Evolutionary conservation across 176 grass and related monocot species (phyloP).

Genomic region (Cocos nucifera): DNA sequence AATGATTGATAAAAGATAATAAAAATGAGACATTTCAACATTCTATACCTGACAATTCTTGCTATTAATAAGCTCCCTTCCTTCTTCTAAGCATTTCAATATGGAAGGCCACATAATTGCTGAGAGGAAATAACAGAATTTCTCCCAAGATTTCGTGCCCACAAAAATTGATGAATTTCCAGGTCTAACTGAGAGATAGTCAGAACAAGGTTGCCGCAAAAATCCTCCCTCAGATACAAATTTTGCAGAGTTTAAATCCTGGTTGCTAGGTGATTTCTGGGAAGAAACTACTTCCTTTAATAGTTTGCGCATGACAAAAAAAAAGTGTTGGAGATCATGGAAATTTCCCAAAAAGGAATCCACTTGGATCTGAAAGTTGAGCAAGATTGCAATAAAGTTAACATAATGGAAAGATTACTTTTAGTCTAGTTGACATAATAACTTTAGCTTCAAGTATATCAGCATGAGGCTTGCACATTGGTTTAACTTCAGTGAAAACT

Average conservation of each 20-base stretch:
- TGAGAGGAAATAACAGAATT: conserved; percentile 70
- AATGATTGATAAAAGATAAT: conserved; percentile 6
- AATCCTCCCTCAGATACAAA: conserved; percentile 66
- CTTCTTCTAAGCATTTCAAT: conserved; percentile 55
- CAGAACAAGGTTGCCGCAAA: conserved; percentile 50
- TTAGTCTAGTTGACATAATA: too few species aligned
- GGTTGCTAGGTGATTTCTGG: conserved; percentile 29
- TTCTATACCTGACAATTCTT: conserved; percentile 55
- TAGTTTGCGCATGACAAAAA: conserved; percentile 72
- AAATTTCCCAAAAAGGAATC: conserved; percentile 52
- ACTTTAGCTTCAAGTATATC: too few species aligned
- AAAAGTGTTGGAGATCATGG: conserved; percentile 68
- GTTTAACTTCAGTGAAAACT: too few species aligned
- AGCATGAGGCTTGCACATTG: too few species aligned
- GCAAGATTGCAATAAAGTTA: too few species aligned
- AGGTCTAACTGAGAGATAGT: conserved; percentile 8
- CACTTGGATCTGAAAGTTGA: conserved; percentile 37
- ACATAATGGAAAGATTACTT: too few species aligned
- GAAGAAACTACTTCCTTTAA: conserved; percentile 63
- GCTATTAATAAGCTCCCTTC: conserved; percentile 43
- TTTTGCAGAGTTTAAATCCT: conserved; percentile 28
- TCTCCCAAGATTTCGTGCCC: conserved; percentile 63
- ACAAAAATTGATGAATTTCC: conserved; percentile 35
- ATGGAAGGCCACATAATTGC: conserved; percentile 67
- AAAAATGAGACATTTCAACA: not conserved